Evolutionary conservation across 352 stramenopile genomes (phyloP).

Genomic region (Phytophthora uliginosa): DNA sequence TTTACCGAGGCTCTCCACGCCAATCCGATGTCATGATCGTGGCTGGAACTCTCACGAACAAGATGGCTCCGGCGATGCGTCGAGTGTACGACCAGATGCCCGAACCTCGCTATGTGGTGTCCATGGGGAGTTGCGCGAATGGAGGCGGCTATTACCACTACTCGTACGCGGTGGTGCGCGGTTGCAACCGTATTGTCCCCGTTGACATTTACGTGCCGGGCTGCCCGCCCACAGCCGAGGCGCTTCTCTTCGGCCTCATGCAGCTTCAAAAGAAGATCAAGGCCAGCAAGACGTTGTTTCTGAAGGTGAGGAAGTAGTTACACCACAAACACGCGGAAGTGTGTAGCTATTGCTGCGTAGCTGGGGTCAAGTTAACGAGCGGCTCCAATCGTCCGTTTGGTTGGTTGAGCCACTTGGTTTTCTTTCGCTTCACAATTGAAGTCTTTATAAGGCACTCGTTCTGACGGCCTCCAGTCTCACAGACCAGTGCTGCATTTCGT

Average conservation of each 20-base stretch:
- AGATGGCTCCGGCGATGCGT: slow-evolving; percentile 99
- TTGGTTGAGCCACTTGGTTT: slow-evolving; percentile 1
- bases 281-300: slow-evolving; percentile 19
- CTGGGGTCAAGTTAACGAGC: background rate
- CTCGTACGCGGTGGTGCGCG: slow-evolving; percentile 97
- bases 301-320: slow-evolving; percentile 25
- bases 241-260: slow-evolving; percentile 22
- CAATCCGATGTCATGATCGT: slow-evolving; percentile 99
- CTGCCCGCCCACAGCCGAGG: slow-evolving; percentile 73
- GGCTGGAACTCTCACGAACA: slow-evolving; percentile 99
- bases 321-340: too few species aligned
- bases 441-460: background rate
- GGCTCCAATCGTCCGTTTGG: slow-evolving; percentile 8
- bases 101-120: slow-evolving; percentile 98
- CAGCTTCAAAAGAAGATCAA: slow-evolving; percentile 32
- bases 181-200: slow-evolving; percentile 97
- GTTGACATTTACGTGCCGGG: slow-evolving; percentile 99
- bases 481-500: background rate
- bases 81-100: slow-evolving; percentile 99
- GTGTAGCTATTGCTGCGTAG: background rate
- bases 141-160: slow-evolving; percentile 93
- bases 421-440: slow-evolving; percentile 10
- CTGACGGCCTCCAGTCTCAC: background rate
- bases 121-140: slow-evolving; percentile 99
- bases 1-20: slow-evolving; percentile 95